Conservation (phyloP, 495 filamentous ascomycete genomes). For the Podospora pseudoanserina region DNA sequence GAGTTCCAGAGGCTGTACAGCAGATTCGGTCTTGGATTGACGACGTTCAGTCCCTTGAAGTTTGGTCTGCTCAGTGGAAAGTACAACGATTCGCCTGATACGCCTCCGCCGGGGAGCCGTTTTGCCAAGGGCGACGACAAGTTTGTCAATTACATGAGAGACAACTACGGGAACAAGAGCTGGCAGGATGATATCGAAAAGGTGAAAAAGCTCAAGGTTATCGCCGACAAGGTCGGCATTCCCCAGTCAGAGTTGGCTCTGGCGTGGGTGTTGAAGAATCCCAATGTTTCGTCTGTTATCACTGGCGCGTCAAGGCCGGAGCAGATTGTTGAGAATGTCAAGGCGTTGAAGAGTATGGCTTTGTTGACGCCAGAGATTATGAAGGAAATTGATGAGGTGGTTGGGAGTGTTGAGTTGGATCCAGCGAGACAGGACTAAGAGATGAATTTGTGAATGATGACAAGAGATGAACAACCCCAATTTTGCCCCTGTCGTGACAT, state of each 20-base stretch:
- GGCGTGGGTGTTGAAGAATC: slow-evolving; percentile 72
- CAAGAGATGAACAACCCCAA: not conserved
- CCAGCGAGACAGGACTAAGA: slow-evolving; percentile 26
- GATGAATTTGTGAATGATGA: not conserved
- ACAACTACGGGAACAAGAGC: slow-evolving; percentile 29
- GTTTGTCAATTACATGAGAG: slow-evolving; percentile 38
- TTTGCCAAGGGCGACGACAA: slow-evolving; percentile 38
- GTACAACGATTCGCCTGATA: slow-evolving; percentile 61
- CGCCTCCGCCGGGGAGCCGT: slow-evolving; percentile 48
- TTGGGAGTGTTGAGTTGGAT: slow-evolving; percentile 29
- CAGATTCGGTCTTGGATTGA: slow-evolving; percentile 62
- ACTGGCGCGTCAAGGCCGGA: slow-evolving; percentile 65
- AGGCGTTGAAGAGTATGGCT: slow-evolving; percentile 54
- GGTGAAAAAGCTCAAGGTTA: slow-evolving; percentile 41
- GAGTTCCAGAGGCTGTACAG: slow-evolving; percentile 63
- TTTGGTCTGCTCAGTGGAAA: slow-evolving; percentile 69
- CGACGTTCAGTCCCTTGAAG: slow-evolving; percentile 64
- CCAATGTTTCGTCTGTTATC: slow-evolving; percentile 64
- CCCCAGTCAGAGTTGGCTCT: slow-evolving; percentile 57
- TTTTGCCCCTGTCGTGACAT: not conserved
- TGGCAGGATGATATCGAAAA: slow-evolving; percentile 36
- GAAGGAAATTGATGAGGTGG: slow-evolving; percentile 60
- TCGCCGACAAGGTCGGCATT: slow-evolving; percentile 64
- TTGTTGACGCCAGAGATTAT: slow-evolving; percentile 51
- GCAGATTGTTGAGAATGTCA: slow-evolving; percentile 64